A percentile compares a stretch with the other conserved stretches of the same genome.
These are phyloP conservation scores for Hericium rajendrae DNA, from an alignment of 768 basidiomycete genomes.

Conservation along the genomic window DNA sequence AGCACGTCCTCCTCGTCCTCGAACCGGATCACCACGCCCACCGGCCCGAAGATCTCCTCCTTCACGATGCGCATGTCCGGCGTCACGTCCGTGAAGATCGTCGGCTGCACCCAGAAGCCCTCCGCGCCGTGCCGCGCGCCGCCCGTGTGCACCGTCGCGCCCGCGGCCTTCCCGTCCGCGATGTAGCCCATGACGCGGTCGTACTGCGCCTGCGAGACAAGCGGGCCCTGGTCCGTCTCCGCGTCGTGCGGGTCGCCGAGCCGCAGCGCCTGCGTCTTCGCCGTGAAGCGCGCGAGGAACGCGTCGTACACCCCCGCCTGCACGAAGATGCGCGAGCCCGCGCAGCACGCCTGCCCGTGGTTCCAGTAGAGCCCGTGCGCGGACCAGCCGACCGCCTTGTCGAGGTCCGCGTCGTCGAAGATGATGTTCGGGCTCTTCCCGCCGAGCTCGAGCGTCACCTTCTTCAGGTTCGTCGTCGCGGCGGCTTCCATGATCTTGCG, in stretches of 20 bases:
- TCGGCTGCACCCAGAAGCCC: conserved; percentile 55
- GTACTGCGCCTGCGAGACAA: conserved; percentile 65
- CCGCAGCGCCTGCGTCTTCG: conserved; percentile 41
- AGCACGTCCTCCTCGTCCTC: conserved; percentile 52
- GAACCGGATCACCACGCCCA: conserved; percentile 56
- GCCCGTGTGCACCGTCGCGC: conserved; percentile 45
- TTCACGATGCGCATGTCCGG: conserved; percentile 46
- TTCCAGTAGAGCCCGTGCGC: conserved; percentile 56
- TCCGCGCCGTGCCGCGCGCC: conserved; percentile 40
- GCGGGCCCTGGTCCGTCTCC: conserved; percentile 62
- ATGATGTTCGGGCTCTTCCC: conserved; percentile 58
- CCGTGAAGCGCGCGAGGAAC: conserved; percentile 52
- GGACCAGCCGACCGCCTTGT: conserved; percentile 49
- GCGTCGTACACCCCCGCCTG: conserved; percentile 71
- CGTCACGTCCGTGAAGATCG: conserved; percentile 49
- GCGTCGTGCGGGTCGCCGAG: conserved; percentile 61
- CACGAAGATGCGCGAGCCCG: conserved; percentile 74
- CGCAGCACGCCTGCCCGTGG: conserved; percentile 72
- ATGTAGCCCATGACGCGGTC: conserved; percentile 58
- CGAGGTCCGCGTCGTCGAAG: conserved; percentile 52
- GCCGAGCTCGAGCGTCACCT: conserved; percentile 62
- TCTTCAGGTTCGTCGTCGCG: conserved; percentile 53
- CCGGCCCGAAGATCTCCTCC: conserved; percentile 57
- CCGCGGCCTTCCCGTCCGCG: conserved; percentile 43
- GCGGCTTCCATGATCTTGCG: conserved; percentile 56